phyloP scores from a whole-genome alignment of 164 flowering plant species.

The Vitis riparia region DNA sequence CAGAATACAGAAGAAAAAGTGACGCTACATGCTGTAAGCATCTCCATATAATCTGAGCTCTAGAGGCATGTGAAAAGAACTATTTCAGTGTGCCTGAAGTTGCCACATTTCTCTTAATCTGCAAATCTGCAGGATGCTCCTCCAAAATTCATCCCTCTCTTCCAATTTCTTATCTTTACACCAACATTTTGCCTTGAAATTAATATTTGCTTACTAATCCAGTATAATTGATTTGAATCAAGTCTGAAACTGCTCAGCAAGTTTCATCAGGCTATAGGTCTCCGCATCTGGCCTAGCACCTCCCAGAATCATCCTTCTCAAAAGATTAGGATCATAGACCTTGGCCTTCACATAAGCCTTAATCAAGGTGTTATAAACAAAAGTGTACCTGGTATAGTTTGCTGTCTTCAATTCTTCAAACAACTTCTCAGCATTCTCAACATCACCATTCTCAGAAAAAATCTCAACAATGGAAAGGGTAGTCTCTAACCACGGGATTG shows the following conservation, averaged over 20 bases:
- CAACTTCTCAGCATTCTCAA: constrained; percentile 68
- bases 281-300: constrained; percentile 94
- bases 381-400: constrained; percentile 72
- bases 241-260: constrained; percentile 56
- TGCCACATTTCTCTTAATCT: background rate
- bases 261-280: constrained; percentile 80
- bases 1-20: background rate
- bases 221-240: constrained; percentile 12
- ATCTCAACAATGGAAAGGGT: constrained; percentile 65
- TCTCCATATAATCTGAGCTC: background rate
- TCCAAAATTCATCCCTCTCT: background rate
- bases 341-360: constrained; percentile 87
- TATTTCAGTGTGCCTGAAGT: background rate
- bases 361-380: constrained; percentile 78
- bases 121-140: background rate
- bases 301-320: constrained; percentile 82
- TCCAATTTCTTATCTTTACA: background rate
- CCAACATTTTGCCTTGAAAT: no score
- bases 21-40: background rate
- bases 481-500: constrained; percentile 91
- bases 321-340: constrained; percentile 65
- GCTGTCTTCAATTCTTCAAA: constrained; percentile 70
- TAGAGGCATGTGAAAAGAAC: background rate
- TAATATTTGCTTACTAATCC: no score
- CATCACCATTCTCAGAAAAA: constrained; percentile 81